Evolutionary conservation across 2,329 filamentous ascomycete species (phyloP).

Genomic region (Iodosphaeria phyllophila): DNA sequence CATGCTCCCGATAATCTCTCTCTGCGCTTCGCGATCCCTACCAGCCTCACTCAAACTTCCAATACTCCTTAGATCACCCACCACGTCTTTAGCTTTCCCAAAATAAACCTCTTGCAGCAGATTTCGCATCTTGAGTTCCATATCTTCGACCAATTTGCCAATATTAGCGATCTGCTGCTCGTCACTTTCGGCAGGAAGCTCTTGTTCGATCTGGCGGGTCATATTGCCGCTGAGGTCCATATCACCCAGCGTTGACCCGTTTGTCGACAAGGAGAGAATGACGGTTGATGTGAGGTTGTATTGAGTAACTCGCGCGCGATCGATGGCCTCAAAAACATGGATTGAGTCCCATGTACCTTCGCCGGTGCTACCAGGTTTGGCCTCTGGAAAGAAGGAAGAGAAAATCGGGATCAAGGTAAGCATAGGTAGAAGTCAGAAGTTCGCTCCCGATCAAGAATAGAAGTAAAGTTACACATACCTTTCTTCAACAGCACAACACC

Average conservation of each 20-base stretch:
- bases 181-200: slow-evolving; percentile 77
- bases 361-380: slow-evolving; percentile 42
- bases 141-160: slow-evolving; percentile 86
- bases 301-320: slow-evolving; percentile 77
- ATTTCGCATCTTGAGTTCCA: slow-evolving; percentile 99
- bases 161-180: slow-evolving; percentile 92
- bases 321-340: slow-evolving; percentile 93
- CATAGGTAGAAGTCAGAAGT: slow-evolving; percentile 1
- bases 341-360: slow-evolving; percentile 93
- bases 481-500: slow-evolving; percentile 95
- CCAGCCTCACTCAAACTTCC: slow-evolving; percentile 69
- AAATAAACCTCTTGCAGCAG: slow-evolving; percentile 98
- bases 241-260: slow-evolving; percentile 45
- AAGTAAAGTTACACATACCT: slow-evolving; percentile 33
- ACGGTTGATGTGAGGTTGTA: slow-evolving; percentile 98
- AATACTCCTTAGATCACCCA: slow-evolving; percentile 82
- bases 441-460: too few relatives aligned
- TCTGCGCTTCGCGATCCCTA: slow-evolving; percentile 66
- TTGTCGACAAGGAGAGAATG: slow-evolving; percentile 68
- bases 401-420: slow-evolving; percentile 1
- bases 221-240: slow-evolving; percentile 95
- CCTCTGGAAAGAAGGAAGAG: slow-evolving; percentile 27
- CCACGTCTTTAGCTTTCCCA: slow-evolving; percentile 96
- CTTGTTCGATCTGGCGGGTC: slow-evolving; percentile 89
- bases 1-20: slow-evolving; percentile 62